phyloP scores from a whole-genome alignment of 495 filamentous ascomycete genomes.

The Diplogelasinospora grovesii region DNA sequence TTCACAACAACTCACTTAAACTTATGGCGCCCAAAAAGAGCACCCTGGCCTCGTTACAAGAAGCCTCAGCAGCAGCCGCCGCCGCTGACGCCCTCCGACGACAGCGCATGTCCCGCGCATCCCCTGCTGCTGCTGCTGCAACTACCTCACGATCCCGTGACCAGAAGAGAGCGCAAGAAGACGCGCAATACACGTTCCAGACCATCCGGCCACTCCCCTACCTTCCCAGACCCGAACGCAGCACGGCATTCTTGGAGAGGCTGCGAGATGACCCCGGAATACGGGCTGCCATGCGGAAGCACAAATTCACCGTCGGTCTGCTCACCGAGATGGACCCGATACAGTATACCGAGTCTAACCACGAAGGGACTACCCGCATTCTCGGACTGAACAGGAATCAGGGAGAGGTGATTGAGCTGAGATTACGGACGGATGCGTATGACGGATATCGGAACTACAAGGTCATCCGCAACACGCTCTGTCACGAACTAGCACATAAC shows the following conservation, averaged over 20 bases:
- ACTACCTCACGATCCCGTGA: conserved; percentile 9
- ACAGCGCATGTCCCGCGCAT: conserved; percentile 9
- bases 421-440: conserved; percentile 85
- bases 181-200: conserved; percentile 72
- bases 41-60: conserved; percentile 43
- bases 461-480: conserved; percentile 82
- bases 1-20: conserved; percentile 51
- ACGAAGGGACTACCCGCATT: conserved; percentile 62
- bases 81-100: conserved; percentile 32
- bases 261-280: conserved; percentile 82
- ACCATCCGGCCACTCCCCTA: conserved; percentile 67
- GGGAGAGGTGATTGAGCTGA: conserved; percentile 86
- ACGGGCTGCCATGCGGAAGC: conserved; percentile 68
- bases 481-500: conserved; percentile 93
- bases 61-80: conserved; percentile 32
- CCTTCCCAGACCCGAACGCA: conserved; percentile 65
- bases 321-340: conserved; percentile 93
- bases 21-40: conserved; percentile 54
- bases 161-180: conserved; percentile 33
- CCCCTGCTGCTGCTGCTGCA: too few relatives aligned
- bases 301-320: conserved; percentile 79
- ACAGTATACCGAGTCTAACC: conserved; percentile 61
- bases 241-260: conserved; percentile 65
- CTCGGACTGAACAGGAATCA: conserved; percentile 82
- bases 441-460: conserved; percentile 91